Evolutionary conservation across 23 red algal genomes (phyloP).

Genomic region (Chondrus crispus): DNA sequence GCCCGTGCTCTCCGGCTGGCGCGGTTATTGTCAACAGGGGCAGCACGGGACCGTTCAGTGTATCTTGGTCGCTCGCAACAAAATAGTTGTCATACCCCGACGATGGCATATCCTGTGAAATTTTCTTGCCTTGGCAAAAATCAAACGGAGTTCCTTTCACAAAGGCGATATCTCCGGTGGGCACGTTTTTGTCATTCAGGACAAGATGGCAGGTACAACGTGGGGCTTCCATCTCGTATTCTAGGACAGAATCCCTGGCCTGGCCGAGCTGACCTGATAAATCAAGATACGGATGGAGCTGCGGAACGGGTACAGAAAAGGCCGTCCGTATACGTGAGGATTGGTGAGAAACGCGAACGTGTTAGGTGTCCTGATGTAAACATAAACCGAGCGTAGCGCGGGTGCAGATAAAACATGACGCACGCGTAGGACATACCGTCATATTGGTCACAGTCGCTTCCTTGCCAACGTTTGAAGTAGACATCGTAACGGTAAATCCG

Average conservation of each 20-base stretch:
- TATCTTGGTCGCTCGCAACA: neutral
- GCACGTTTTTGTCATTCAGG: constrained; percentile 20
- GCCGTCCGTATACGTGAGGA: neutral
- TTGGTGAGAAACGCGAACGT: neutral
- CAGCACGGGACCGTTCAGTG: neutral
- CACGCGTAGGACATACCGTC: constrained; percentile 32
- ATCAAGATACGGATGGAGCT: constrained; percentile 64
- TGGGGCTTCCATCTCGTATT: constrained; percentile 5
- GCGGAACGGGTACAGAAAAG: neutral
- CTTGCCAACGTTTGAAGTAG: constrained; percentile 10
- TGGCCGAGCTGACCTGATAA: constrained; percentile 42
- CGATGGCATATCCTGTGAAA: neutral
- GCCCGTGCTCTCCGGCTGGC: neutral
- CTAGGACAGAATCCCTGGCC: constrained; percentile 16
- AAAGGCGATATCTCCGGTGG: neutral
- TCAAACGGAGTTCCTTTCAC: constrained; percentile 35
- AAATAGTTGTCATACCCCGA: constrained; percentile 37
- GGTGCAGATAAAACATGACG: neutral
- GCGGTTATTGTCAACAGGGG: neutral
- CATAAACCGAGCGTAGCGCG: neutral
- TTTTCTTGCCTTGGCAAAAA: neutral
- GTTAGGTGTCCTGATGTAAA: neutral
- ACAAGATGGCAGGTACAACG: constrained; percentile 21
- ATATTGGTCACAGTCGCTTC: constrained; percentile 54
- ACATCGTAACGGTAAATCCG: constrained; percentile 22